phyloP scores from a whole-genome alignment of 352 stramenopile species.

The Phytophthora chlamydospora region DNA sequence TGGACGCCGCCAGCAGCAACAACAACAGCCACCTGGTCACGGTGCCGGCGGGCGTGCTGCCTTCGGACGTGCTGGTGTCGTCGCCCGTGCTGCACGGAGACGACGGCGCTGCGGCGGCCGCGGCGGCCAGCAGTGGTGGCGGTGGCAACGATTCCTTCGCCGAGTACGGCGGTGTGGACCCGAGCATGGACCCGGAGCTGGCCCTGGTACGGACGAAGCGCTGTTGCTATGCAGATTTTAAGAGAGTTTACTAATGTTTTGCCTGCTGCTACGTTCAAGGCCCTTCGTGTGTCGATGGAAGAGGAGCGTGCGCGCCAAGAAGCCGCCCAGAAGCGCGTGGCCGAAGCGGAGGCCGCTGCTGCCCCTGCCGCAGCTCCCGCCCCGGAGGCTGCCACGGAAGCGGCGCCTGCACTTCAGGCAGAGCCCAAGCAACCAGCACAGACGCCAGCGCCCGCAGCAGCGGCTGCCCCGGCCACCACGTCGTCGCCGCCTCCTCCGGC shows the following conservation, averaged over 20 bases:
- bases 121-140: constrained; percentile 28
- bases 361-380: constrained; percentile 27
- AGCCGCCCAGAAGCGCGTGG: constrained; percentile 90
- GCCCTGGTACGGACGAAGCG: constrained; percentile 86
- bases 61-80: constrained; percentile 97
- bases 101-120: constrained; percentile 59
- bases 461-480: constrained; percentile 22
- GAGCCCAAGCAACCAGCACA: constrained; percentile 51
- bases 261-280: constrained; percentile 35
- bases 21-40: constrained; percentile 96
- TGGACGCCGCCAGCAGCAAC: constrained; percentile 94
- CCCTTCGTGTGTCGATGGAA: constrained; percentile 98
- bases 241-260: constrained; percentile 16
- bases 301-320: constrained; percentile 97
- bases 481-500: constrained; percentile 58
- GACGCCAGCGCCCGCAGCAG: constrained; percentile 26
- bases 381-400: constrained; percentile 51
- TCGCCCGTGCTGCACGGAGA: constrained; percentile 94
- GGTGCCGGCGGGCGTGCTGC: constrained; percentile 96
- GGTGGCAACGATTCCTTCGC: constrained; percentile 81
- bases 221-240: not conserved
- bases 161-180: constrained; percentile 97
- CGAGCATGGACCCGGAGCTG: constrained; percentile 98
- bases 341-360: constrained; percentile 80
- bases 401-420: constrained; percentile 19